Percentiles rank a stretch among this genome's conserved stretches.
Conservation (phyloP, 169 alveolate species). For the Cryptosporidium meleagridis region DNA sequence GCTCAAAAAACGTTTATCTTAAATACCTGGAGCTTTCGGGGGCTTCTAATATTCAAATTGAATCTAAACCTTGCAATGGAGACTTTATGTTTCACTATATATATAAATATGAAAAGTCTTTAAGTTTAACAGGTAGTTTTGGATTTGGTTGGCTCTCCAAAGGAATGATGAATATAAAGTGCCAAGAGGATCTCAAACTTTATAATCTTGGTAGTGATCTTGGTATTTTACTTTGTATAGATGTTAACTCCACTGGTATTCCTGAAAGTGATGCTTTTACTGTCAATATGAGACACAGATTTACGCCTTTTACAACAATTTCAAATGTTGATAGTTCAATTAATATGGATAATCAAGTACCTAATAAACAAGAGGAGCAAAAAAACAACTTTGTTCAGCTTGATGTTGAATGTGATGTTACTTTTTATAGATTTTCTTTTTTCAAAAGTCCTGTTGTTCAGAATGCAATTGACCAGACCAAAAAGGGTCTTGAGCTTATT, state of each 20-base stretch:
- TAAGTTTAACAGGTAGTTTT: slow-evolving; percentile 29
- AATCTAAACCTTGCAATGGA: slow-evolving; percentile 19
- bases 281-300: slow-evolving; percentile 58
- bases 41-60: slow-evolving; percentile 45
- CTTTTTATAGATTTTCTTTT: slow-evolving; percentile 48
- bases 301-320: slow-evolving; percentile 35
- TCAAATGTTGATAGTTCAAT: neutral
- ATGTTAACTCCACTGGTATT: slow-evolving; percentile 60
- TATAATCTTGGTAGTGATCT: slow-evolving; percentile 49
- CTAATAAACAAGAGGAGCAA: neutral
- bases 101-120: slow-evolving; percentile 49
- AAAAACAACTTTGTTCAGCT: slow-evolving; percentile 42
- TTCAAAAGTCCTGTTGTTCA: slow-evolving; percentile 57
- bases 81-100: slow-evolving; percentile 36
- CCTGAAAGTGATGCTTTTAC: slow-evolving; percentile 70
- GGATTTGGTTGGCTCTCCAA: slow-evolving; percentile 64
- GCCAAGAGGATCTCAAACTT: slow-evolving; percentile 39
- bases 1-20: slow-evolving; percentile 39
- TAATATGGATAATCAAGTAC: neutral
- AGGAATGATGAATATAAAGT: slow-evolving; percentile 2
- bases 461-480: slow-evolving; percentile 60
- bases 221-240: slow-evolving; percentile 52
- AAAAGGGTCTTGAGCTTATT: slow-evolving; percentile 22
- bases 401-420: slow-evolving; percentile 67
- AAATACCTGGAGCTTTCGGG: slow-evolving; percentile 37